Base-by-base conservation (phyloP, 306 rosid genomes). In the Alnus rubra region DNA sequence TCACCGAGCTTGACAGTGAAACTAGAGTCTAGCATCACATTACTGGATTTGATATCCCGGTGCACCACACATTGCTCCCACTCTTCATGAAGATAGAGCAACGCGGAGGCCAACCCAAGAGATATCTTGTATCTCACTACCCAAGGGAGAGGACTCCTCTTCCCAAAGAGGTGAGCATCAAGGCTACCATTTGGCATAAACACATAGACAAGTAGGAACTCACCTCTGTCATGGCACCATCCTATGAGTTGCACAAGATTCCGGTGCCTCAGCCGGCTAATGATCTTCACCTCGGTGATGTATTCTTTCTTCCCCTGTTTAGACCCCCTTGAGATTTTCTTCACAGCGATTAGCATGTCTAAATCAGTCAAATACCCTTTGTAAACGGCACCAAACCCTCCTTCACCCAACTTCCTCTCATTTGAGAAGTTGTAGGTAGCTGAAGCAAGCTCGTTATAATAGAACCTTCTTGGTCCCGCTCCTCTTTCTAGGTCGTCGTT, bases 331-430 rank as follows among this genome's bases (percentile, higher is more conserved):
- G 82, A 87, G 10, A 87, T 77, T 51, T 80, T 87, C 71, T 87
- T 87, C 39, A 84, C 88, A 11, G 86, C 88, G 19, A 78, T 53
- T 23, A 35, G 14, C 68, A 75, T 42, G 16, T 87, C 82, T 23
- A 65, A 15, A 42, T 85, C 82, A 47, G 33, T 56, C 31, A 89
- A 79, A 49, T 82, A 76, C 16, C 92, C 89, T 53, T 49, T 78
- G 63, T 82, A 88, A 7, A 86, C 87, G 18, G 74, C 80, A 58
- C 92, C 92, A 72, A 88, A 84, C 1, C 92, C 92, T 67, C 90
- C 92, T 78, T 86, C 75, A 28, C 88, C 92, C 9, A 88, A 59
- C 49, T 86, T 86, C 11, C 87, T 77, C 7, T 74, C 79, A 0
- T 13, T 16, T 2, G 83, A 83, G 80, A 88, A 88, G 52, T 80